Conservation (phyloP, 2,329 filamentous ascomycete species). For the Macrophomina pseudophaseolina region DNA sequence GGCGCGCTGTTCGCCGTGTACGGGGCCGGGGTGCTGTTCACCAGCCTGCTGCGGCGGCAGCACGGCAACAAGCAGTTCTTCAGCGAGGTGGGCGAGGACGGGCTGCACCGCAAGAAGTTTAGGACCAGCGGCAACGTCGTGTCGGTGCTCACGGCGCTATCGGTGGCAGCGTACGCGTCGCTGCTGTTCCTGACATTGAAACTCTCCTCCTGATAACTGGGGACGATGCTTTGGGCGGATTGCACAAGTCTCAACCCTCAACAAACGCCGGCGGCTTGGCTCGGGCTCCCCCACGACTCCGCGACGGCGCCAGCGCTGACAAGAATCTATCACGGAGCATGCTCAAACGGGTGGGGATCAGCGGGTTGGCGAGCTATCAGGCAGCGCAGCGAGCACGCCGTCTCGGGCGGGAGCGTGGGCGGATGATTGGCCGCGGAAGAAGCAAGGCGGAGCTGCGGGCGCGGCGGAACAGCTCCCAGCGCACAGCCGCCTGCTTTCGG, state of each 20-base stretch:
- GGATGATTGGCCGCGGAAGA: slow-evolving; percentile 23
- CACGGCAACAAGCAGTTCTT: slow-evolving; percentile 97
- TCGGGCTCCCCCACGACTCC: slow-evolving; percentile 19
- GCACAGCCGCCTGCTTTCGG: slow-evolving; percentile 25
- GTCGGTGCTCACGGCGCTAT: slow-evolving; percentile 65
- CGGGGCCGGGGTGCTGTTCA: slow-evolving; percentile 80
- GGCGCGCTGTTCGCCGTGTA: slow-evolving; percentile 96
- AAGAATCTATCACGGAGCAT: slow-evolving; percentile 15
- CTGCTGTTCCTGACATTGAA: slow-evolving; percentile 64
- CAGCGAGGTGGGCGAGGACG: slow-evolving; percentile 64
- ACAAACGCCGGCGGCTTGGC: slow-evolving; percentile 19
- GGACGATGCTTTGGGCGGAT: slow-evolving; percentile 9
- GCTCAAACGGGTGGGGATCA: slow-evolving; percentile 17
- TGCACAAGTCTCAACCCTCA: slow-evolving; percentile 17
- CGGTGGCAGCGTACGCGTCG: slow-evolving; percentile 65
- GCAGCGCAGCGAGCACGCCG: background rate
- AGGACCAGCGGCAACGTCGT: slow-evolving; percentile 71
- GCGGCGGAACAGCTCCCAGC: slow-evolving; percentile 9
- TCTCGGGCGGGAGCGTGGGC: background rate
- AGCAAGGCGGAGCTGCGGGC: slow-evolving; percentile 9
- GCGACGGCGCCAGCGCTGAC: slow-evolving; percentile 19
- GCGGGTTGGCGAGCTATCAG: background rate
- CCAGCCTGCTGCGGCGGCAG: slow-evolving; percentile 83
- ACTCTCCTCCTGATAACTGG: slow-evolving; percentile 23
- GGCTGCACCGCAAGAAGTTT: slow-evolving; percentile 65